phyloP scores from a whole-genome alignment of 345 rosid genomes.

The Orychophragmus violaceus region DNA sequence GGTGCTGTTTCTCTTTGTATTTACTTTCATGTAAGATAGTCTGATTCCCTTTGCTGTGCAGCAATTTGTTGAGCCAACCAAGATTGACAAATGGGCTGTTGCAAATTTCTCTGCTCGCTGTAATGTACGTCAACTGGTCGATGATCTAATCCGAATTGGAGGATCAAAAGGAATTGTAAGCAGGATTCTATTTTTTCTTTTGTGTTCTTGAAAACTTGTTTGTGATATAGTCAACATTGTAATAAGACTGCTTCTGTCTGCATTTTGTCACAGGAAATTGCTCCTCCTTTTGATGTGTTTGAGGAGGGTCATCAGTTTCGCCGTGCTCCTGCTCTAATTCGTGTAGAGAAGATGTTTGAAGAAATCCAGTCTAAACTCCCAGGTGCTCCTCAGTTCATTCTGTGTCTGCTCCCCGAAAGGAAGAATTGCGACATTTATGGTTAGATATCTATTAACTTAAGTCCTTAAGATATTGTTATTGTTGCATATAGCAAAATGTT shows the following conservation, averaged over 20 bases:
- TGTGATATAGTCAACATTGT: not conserved
- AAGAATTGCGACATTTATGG: constrained; percentile 85
- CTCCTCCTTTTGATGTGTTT: constrained; percentile 49
- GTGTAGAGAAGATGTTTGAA: constrained; percentile 86
- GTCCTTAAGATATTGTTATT: not conserved
- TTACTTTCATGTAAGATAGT: constrained; percentile 1
- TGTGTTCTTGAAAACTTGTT: not conserved
- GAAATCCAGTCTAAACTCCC: constrained; percentile 59
- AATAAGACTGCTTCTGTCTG: not conserved
- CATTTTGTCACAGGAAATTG: constrained; percentile 34
- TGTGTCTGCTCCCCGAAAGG: constrained; percentile 70
- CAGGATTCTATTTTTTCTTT: not conserved
- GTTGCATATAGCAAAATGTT: not conserved
- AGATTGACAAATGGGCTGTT: constrained; percentile 67
- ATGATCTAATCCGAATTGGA: constrained; percentile 52
- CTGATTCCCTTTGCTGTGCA: constrained; percentile 17
- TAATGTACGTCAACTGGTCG: constrained; percentile 46
- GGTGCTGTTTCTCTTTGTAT: constrained; percentile 32
- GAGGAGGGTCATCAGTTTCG: constrained; percentile 51
- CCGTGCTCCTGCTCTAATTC: constrained; percentile 49
- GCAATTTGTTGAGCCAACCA: constrained; percentile 72
- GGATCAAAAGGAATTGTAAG: constrained; percentile 81
- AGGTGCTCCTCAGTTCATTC: constrained; percentile 73
- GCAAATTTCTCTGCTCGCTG: constrained; percentile 82
- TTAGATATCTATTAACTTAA: constrained; percentile 13